Percentiles rank a stretch among this genome's conserved stretches.
Evolutionary conservation across 306 rosid species (phyloP).

Genomic region (Inga laurina): DNA sequence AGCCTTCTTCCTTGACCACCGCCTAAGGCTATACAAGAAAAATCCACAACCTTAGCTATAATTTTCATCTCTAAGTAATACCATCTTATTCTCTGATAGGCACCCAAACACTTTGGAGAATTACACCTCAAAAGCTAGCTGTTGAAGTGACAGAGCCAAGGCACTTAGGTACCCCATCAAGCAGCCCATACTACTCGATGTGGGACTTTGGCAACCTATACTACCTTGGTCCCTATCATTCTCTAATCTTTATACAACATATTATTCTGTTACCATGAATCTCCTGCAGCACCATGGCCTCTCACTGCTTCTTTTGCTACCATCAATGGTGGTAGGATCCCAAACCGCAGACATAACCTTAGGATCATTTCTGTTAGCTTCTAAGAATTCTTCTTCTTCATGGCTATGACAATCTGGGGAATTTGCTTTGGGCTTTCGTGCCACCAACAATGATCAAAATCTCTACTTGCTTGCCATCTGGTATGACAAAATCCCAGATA

Average conservation of each 20-base stretch:
- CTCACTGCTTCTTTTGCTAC: not conserved
- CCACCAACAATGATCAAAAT: not conserved
- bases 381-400: not conserved
- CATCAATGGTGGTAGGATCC: not conserved
- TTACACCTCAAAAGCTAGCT: too few relatives aligned
- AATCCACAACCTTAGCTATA: not conserved
- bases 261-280: not conserved
- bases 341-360: not conserved
- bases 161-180: too few relatives aligned
- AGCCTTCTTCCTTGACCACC: not conserved
- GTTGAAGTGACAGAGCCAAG: too few relatives aligned
- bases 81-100: too few relatives aligned
- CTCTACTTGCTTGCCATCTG: slow-evolving; percentile 30
- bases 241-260: not conserved
- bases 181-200: too few relatives aligned
- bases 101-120: too few relatives aligned
- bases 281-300: not conserved
- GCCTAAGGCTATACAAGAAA: not conserved
- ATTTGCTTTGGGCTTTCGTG: slow-evolving; percentile 23
- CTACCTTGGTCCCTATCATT: not conserved
- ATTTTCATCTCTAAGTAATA: not conserved
- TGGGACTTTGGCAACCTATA: too few relatives aligned
- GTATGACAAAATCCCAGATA: slow-evolving; percentile 19
- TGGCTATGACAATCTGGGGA: slow-evolving; percentile 25
- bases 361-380: not conserved